These are phyloP conservation scores for Paramecium sexaurelia DNA, from an alignment of 73 alveolate species.

Conservation along the genomic window DNA sequence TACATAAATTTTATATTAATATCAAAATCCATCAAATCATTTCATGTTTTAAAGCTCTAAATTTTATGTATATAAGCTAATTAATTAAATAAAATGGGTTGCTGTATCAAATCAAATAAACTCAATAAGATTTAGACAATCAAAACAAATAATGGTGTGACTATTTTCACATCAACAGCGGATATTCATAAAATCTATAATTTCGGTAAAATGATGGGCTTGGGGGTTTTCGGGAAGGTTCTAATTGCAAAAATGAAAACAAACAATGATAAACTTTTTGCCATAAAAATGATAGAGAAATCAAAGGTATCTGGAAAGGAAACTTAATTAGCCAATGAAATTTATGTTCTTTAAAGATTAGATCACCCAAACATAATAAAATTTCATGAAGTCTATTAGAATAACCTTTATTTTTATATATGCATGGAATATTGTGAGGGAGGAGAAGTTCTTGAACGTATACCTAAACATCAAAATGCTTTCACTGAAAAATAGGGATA, in stretches of 20 bases:
- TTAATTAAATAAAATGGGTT: constrained; percentile 33
- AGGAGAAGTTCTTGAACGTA: constrained; percentile 74
- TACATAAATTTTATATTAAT: background rate
- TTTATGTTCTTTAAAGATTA: constrained; percentile 59
- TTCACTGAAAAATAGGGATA: constrained; percentile 37
- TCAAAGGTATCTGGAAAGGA: constrained; percentile 26
- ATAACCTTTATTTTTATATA: constrained; percentile 62
- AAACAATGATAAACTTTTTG: constrained; percentile 17
- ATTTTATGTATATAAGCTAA: background rate
- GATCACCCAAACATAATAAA: constrained; percentile 81
- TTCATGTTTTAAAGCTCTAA: background rate
- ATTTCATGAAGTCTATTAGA: constrained; percentile 68
- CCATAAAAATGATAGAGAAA: constrained; percentile 63
- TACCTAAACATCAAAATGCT: background rate
- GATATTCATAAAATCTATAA: constrained; percentile 43
- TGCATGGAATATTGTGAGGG: constrained; percentile 76
- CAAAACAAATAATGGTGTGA: background rate
- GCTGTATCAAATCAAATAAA: constrained; percentile 5
- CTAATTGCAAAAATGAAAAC: constrained; percentile 38
- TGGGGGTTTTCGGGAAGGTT: constrained; percentile 46
- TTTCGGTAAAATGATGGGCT: constrained; percentile 27
- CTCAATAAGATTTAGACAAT: background rate
- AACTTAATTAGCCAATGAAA: constrained; percentile 56
- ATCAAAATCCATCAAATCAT: background rate
- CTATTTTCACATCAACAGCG: constrained; percentile 32